phyloP scores from a whole-genome alignment of 2,329 filamentous ascomycete species.

The Paecilomyces formosus region DNA sequence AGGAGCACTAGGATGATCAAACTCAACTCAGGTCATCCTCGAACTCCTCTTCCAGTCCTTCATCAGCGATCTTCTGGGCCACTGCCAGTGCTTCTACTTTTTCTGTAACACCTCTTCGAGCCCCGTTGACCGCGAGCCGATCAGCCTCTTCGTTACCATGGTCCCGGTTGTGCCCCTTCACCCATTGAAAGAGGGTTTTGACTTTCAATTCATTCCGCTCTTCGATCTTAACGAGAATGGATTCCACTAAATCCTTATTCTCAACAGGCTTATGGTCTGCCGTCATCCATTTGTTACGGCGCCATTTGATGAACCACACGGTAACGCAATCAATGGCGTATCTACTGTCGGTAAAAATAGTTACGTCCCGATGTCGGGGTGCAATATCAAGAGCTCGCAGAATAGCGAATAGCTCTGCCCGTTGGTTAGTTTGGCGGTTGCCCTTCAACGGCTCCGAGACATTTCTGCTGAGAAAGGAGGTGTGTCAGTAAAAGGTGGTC shows the following conservation, averaged over 20 bases:
- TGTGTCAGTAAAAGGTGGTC: conserved; percentile 16
- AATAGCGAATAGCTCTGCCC: conserved; percentile 88
- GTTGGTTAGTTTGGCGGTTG: conserved; percentile 80
- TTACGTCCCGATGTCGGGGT: conserved; percentile 58
- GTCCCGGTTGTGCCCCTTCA: conserved; percentile 74
- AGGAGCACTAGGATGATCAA: not conserved
- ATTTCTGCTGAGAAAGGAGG: conserved; percentile 43
- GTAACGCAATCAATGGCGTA: conserved; percentile 89
- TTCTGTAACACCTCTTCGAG: conserved; percentile 34
- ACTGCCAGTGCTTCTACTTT: conserved; percentile 18
- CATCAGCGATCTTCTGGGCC: conserved; percentile 16
- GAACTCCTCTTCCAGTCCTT: conserved; percentile 17
- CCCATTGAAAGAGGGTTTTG: conserved; percentile 71
- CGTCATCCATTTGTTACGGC: conserved; percentile 70
- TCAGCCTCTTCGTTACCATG: conserved; percentile 77
- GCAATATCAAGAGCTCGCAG: conserved; percentile 72
- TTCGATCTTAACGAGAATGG: conserved; percentile 63
- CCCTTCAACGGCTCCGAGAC: conserved; percentile 71
- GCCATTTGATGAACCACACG: conserved; percentile 74
- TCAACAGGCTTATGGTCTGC: conserved; percentile 63
- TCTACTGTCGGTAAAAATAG: conserved; percentile 80
- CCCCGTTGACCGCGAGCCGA: conserved; percentile 62
- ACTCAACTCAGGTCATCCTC: not conserved
- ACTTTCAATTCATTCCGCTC: conserved; percentile 55
- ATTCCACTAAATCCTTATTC: conserved; percentile 77